Evolutionary conservation across 208 protist species (phyloP).

Genomic region (Angomonas deanei): DNA sequence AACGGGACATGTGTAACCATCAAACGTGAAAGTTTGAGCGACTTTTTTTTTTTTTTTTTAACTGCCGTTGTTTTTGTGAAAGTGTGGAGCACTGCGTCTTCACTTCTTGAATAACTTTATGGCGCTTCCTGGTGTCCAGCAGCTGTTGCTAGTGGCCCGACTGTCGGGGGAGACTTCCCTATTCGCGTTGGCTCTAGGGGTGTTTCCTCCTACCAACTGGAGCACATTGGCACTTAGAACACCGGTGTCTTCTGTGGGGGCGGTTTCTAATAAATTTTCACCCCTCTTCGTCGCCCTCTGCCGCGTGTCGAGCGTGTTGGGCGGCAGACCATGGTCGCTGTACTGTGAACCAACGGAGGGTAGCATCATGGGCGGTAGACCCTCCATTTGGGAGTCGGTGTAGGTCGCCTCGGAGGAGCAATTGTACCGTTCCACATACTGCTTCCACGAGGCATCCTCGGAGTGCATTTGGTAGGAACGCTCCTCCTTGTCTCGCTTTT

Average conservation of each 20-base stretch:
- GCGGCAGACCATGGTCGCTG: conserved; percentile 51
- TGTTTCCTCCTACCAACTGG: not conserved
- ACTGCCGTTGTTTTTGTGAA: not conserved
- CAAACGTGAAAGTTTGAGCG: too few relatives aligned
- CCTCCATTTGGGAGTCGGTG: not conserved
- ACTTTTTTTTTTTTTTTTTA: not conserved
- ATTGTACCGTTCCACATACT: conserved; percentile 55
- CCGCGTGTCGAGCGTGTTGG: conserved; percentile 63
- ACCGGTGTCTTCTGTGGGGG: not conserved
- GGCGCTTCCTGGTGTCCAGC: conserved; percentile 35
- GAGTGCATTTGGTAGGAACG: conserved; percentile 4
- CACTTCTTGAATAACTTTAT: conserved; percentile 27
- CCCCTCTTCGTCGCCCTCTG: conserved; percentile 62
- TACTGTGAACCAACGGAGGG: conserved; percentile 29
- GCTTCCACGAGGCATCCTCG: conserved; percentile 63
- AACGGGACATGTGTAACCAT: too few relatives aligned
- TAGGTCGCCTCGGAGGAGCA: not conserved
- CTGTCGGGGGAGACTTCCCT: not conserved
- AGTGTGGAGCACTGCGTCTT: not conserved
- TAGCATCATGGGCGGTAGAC: conserved; percentile 39
- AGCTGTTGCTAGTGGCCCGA: conserved; percentile 1
- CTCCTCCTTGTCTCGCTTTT: conserved; percentile 14
- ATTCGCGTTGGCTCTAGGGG: not conserved
- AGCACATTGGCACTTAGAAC: not conserved
- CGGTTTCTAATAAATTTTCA: not conserved